These are phyloP conservation scores for Teunomyces kruisii DNA, from an alignment of 805 yeast species.

Conservation along the genomic window DNA sequence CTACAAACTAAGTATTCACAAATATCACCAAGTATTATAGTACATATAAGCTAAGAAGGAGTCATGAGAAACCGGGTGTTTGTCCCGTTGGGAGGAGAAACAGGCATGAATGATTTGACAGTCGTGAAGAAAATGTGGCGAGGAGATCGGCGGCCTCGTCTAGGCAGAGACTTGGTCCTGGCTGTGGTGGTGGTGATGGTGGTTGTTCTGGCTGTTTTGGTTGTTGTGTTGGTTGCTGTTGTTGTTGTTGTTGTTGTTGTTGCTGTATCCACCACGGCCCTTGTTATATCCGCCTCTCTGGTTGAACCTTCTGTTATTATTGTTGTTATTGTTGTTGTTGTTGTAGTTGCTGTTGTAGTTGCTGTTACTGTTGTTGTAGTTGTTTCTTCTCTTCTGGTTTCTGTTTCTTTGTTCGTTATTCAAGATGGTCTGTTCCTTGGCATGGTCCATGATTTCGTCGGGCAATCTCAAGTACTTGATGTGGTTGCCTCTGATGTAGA, in stretches of 20 bases:
- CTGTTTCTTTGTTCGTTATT: constrained; percentile 50
- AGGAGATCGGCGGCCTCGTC: neutral
- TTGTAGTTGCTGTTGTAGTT: constrained; percentile 15
- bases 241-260: constrained; percentile 19
- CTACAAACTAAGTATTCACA: neutral
- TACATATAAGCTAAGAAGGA: constrained; percentile 3
- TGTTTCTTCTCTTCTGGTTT: constrained; percentile 45
- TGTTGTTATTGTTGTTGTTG: constrained; percentile 9
- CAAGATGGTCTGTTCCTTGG: constrained; percentile 62
- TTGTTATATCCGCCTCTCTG: constrained; percentile 29
- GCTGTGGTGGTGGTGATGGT: constrained; percentile 10
- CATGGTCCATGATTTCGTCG: constrained; percentile 71
- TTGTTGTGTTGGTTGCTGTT: too few species aligned
- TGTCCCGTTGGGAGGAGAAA: neutral
- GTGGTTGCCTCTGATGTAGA: constrained; percentile 82
- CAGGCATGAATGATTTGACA: neutral
- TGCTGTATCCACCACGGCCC: constrained; percentile 20
- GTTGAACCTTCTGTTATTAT: constrained; percentile 21
- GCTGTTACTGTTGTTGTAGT: constrained; percentile 23
- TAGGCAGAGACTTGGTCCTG: constrained; percentile 6
- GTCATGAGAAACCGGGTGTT: neutral
- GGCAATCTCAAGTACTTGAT: constrained; percentile 77
- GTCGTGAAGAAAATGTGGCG: neutral
- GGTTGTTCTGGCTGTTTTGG: constrained; percentile 10
- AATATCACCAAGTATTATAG: constrained; percentile 5